phyloP scores from a whole-genome alignment of 2,329 filamentous ascomycete genomes.

The Shiraia bambusicola region DNA sequence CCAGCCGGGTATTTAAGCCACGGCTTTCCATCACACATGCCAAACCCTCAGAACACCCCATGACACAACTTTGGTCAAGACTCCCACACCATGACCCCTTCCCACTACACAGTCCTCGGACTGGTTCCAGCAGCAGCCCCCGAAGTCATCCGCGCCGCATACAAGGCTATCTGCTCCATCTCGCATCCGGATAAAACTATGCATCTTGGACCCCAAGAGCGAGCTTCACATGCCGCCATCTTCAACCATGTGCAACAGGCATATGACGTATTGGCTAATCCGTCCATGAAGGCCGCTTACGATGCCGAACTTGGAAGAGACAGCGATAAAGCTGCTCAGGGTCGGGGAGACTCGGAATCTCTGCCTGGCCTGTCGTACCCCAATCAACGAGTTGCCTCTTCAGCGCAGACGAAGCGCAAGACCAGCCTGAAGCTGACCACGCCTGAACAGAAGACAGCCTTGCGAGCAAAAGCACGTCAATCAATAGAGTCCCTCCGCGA shows the following conservation, averaged over 20 bases:
- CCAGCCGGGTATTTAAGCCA: neutral
- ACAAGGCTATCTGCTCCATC: slow-evolving; percentile 18
- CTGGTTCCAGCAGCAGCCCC: slow-evolving; percentile 14
- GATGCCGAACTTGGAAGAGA: slow-evolving; percentile 14
- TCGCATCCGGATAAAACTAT: slow-evolving; percentile 19
- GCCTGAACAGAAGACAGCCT: slow-evolving; percentile 11
- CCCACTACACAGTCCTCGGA: slow-evolving; percentile 19
- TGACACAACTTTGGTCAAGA: neutral
- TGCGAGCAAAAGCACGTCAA: slow-evolving; percentile 12
- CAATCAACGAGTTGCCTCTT: neutral
- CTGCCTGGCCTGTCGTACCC: neutral
- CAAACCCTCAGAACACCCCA: neutral
- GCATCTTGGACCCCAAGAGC: slow-evolving; percentile 9
- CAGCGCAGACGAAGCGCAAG: slow-evolving; percentile 1
- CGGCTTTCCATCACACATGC: neutral
- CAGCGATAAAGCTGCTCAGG: neutral
- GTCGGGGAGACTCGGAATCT: slow-evolving; percentile 5
- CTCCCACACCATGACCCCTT: slow-evolving; percentile 11
- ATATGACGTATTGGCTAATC: slow-evolving; percentile 18
- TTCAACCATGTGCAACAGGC: slow-evolving; percentile 17
- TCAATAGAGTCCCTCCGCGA: slow-evolving; percentile 15
- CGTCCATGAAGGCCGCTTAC: slow-evolving; percentile 15
- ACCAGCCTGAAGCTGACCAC: slow-evolving; percentile 12
- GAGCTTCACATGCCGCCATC: slow-evolving; percentile 8
- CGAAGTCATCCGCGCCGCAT: slow-evolving; percentile 20